A percentile compares a stretch with the other conserved stretches of the same genome.
phyloP scores from a whole-genome alignment of 2,329 filamentous ascomycete genomes.

The Metarhizium robertsii region DNA sequence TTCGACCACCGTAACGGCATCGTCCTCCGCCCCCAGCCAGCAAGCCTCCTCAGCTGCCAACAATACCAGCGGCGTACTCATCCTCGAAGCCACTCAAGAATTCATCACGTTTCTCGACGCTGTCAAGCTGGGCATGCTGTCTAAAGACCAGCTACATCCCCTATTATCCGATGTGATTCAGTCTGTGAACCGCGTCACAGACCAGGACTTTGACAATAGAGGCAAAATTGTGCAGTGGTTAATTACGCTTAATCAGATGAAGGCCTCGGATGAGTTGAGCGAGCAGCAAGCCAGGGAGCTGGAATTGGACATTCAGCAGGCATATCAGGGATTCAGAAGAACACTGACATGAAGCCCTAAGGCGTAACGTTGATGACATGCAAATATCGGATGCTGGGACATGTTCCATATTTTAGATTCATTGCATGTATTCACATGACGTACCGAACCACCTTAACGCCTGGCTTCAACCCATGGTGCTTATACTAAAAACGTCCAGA shows the following conservation, averaged over 20 bases:
- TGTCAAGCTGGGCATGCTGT: constrained; percentile 80
- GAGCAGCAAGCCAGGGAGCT: constrained; percentile 83
- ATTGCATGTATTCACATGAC: background rate
- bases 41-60: constrained; percentile 32
- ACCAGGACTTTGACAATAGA: constrained; percentile 87
- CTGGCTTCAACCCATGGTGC: background rate
- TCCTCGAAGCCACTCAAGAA: constrained; percentile 88
- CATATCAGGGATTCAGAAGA: constrained; percentile 87
- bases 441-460: background rate
- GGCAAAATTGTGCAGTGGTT: constrained; percentile 98
- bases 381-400: background rate
- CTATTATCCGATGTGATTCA: constrained; percentile 93
- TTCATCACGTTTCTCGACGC: constrained; percentile 98
- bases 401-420: background rate
- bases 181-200: constrained; percentile 93
- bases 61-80: constrained; percentile 54
- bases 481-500: constrained; percentile 91
- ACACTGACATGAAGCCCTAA: constrained; percentile 46
- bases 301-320: constrained; percentile 86
- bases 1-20: constrained; percentile 61
- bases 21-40: constrained; percentile 33
- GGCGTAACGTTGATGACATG: background rate
- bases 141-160: constrained; percentile 94
- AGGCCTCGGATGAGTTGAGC: constrained; percentile 80
- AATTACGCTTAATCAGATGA: constrained; percentile 96